Conservation (phyloP, 169 alveolate genomes). For the Theileria annulata region DNA sequence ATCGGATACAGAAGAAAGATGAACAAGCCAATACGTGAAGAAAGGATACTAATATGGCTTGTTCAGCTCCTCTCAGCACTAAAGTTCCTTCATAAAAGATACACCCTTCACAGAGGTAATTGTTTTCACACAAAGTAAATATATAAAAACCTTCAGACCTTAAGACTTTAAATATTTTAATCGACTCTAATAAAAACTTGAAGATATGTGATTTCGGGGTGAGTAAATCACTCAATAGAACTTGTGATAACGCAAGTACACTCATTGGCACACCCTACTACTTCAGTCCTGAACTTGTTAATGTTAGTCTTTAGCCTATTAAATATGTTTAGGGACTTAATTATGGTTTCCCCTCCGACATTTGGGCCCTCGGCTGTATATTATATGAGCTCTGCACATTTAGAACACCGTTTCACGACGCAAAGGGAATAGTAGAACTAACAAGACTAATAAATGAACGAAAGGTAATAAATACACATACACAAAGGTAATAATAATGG, state of each 20-base stretch:
- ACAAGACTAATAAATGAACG: conserved; percentile 73
- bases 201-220: conserved; percentile 93
- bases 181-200: conserved; percentile 83
- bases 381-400: conserved; percentile 80
- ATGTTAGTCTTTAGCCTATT: conserved; percentile 29
- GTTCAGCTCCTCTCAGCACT: conserved; percentile 82
- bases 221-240: conserved; percentile 89
- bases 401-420: conserved; percentile 83
- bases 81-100: conserved; percentile 81
- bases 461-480: conserved; percentile 59
- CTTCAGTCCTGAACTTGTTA: conserved; percentile 98
- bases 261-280: conserved; percentile 99
- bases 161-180: conserved; percentile 88
- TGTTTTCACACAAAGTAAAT: no score
- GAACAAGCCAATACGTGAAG: conserved; percentile 77
- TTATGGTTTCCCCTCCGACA: conserved; percentile 97
- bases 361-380: conserved; percentile 98
- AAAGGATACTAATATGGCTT: conserved; percentile 79
- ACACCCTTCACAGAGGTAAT: conserved; percentile 87
- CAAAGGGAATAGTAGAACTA: conserved; percentile 79
- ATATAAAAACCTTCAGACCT: no score
- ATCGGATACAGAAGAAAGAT: conserved; percentile 68
- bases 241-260: conserved; percentile 94
- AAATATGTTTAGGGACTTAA: conserved; percentile 88
- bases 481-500: not conserved